Evolutionary conservation across 2,329 filamentous ascomycete genomes (phyloP).

Genomic region (Beauveria varroae): DNA sequence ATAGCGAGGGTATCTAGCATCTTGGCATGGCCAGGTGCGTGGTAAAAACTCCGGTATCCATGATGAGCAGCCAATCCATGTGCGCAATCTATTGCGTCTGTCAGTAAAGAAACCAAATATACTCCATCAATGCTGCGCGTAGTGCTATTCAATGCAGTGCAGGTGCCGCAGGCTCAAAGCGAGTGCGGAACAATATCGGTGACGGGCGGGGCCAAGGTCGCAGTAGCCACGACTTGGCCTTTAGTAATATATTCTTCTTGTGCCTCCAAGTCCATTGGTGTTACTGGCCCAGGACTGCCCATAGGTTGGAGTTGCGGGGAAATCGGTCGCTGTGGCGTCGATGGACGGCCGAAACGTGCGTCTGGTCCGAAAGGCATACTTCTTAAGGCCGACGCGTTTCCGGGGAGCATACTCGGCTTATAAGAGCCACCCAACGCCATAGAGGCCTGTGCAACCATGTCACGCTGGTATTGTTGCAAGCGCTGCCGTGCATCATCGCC

Average conservation of each 20-base stretch:
- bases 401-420: conserved; percentile 19
- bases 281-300: conserved; percentile 53
- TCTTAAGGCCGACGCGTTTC: conserved; percentile 25
- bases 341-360: conserved; percentile 29
- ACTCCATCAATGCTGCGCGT: conserved; percentile 6
- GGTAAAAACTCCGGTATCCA: not conserved
- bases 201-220: not conserved
- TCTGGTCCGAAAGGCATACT: conserved; percentile 27
- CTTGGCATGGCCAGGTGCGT: not conserved
- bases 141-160: not conserved
- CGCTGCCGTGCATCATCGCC: conserved; percentile 8
- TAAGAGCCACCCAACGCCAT: conserved; percentile 30
- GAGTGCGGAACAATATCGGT: conserved; percentile 6
- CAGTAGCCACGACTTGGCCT: not conserved
- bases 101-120: not conserved
- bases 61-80: not conserved
- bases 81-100: not conserved
- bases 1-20: conserved; percentile 9
- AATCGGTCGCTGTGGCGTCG: conserved; percentile 35
- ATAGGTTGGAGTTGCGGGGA: conserved; percentile 45
- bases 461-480: conserved; percentile 51
- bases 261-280: conserved; percentile 48
- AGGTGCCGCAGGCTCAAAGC: not conserved
- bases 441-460: conserved; percentile 52
- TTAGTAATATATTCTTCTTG: conserved; percentile 9